These are phyloP conservation scores for Pyrrhoderma noxium DNA, from an alignment of 1,284 basidiomycete species.

Conservation along the genomic window DNA sequence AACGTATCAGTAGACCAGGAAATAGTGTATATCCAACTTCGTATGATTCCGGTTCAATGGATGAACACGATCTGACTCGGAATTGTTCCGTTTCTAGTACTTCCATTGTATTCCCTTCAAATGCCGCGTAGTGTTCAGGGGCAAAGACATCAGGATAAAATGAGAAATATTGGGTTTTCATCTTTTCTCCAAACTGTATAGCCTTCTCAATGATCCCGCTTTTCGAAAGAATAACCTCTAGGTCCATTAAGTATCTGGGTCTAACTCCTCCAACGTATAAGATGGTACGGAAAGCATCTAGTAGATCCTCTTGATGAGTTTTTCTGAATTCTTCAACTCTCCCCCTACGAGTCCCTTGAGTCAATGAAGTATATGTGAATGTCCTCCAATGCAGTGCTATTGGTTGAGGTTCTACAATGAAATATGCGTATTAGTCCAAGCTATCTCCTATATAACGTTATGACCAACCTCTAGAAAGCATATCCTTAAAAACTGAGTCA, in stretches of 20 bases:
- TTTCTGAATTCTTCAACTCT: no score
- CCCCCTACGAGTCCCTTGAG: no score
- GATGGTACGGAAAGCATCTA: no score
- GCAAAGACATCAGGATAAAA: neutral
- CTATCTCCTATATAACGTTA: neutral
- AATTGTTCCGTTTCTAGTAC: neutral
- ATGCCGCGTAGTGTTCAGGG: neutral
- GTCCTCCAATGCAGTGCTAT: constrained; percentile 3
- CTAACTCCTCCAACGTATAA: no score
- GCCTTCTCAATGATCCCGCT: constrained; percentile 1
- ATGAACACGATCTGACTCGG: neutral
- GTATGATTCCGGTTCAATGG: neutral
- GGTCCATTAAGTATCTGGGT: no score
- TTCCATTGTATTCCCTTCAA: constrained; percentile 1
- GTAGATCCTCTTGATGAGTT: no score
- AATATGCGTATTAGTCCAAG: neutral
- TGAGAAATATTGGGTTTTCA: constrained; percentile 5
- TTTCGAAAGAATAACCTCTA: neutral
- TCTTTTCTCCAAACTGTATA: neutral
- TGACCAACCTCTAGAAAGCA: neutral
- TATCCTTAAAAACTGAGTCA: neutral
- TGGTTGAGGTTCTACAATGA: neutral
- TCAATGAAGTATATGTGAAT: neutral
- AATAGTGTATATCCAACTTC: no score
- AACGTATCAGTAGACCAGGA: no score